Conservation (phyloP, 768 basidiomycete species). For the Mycena galopus region DNA sequence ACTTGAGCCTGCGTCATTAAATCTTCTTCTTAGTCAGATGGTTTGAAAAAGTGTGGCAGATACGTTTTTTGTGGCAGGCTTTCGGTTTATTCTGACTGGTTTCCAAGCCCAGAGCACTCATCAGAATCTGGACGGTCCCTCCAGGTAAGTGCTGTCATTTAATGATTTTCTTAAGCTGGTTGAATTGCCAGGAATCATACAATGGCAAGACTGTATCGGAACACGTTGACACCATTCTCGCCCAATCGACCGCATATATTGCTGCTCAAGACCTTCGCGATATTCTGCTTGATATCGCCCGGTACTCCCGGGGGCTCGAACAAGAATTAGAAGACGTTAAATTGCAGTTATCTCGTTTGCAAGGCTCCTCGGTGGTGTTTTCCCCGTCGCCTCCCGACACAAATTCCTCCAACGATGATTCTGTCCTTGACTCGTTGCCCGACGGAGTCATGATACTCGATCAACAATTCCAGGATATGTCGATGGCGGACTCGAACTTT, state of each 20-base stretch:
- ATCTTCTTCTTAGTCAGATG: neutral
- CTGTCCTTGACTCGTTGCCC: slow-evolving; percentile 4
- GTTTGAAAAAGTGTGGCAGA: neutral
- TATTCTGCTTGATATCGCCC: slow-evolving; percentile 28
- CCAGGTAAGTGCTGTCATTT: neutral
- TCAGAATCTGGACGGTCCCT: neutral
- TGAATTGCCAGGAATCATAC: neutral
- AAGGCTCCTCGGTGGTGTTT: neutral
- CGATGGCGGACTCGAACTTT: slow-evolving; percentile 43
- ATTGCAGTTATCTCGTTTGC: neutral
- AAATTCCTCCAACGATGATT: neutral
- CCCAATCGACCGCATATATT: slow-evolving; percentile 35
- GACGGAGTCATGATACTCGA: slow-evolving; percentile 22
- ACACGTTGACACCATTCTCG: slow-evolving; percentile 41
- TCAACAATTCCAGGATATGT: slow-evolving; percentile 14
- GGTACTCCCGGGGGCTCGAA: slow-evolving; percentile 29
- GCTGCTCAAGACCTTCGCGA: slow-evolving; percentile 24
- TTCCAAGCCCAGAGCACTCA: neutral
- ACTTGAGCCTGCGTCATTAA: neutral
- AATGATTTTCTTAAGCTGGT: neutral
- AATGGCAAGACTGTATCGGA: slow-evolving; percentile 59
- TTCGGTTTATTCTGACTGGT: neutral
- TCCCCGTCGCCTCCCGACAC: neutral
- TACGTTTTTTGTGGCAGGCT: neutral
- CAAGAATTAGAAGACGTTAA: slow-evolving; percentile 9